Evolutionary conservation across 805 yeast genomes (phyloP), one percentile per base, ranked within the genome.

Genomic region (Saccharomycopsis fodiens): DNA sequence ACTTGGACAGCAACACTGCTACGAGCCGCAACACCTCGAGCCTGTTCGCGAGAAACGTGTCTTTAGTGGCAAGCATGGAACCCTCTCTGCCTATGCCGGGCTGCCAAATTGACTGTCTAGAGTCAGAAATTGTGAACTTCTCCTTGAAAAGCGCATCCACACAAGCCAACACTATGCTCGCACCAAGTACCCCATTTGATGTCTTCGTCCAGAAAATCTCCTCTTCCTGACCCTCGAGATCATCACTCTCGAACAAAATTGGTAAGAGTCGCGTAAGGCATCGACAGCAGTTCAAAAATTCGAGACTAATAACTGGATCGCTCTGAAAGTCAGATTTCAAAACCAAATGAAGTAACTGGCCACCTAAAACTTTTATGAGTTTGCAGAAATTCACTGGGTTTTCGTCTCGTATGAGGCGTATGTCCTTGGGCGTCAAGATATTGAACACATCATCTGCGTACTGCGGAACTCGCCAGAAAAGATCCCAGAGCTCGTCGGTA

Each of bases 11-110:
- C 4, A 89, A 61, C 0, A 80, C 67, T 5, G 84, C 55, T 8
- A 91, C 45, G 5, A 87, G 64, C 40, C 82, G 66, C 32, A 91
- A 54, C 2, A 85, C 64, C 56, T 85, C 94, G 3, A 79, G 63
- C 54, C 95, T 72, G 57, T 84, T 78, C 21, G 77, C 59, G 53
- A 84, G 89, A 35, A 76, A 56, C 19, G 66, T 63, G 1, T 73
- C 63, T 49, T 59, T 40, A 12, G 52, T 42, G 2, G 15, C 21
- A 15, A 8, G 40, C 36, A 47, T 54, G 4, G 43, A 44, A 3
- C 51, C 60, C 2, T 60, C 55, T 2, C 66, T 59, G 2, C 86
- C 89, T 27, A 88, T 70, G 4, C 96, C 96, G 3, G 83, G 77
- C 54, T 85, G 94, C 96, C 96, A 88, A 1, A 82, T 67, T 5